Evolutionary conservation across 2,329 filamentous ascomycete genomes (phyloP).

Genomic region (Thielaviopsis populi): DNA sequence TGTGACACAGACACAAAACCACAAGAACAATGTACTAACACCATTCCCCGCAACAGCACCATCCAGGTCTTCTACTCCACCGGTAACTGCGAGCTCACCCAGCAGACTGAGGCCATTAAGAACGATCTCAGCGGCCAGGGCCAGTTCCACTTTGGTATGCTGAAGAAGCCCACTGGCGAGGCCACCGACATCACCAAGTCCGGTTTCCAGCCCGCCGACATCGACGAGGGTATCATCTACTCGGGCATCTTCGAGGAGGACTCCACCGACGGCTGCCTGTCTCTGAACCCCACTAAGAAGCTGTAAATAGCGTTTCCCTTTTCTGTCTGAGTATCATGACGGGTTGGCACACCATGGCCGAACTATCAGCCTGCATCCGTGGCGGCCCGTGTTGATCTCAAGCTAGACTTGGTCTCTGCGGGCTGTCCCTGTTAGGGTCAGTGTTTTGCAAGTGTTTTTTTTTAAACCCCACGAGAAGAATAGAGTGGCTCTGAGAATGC

Average conservation of each 20-base stretch:
- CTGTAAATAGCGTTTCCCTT: slow-evolving; percentile 6
- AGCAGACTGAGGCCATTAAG: slow-evolving; percentile 31
- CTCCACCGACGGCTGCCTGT: slow-evolving; percentile 28
- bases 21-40: neutral
- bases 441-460: neutral
- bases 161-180: slow-evolving; percentile 43
- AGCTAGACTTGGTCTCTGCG: neutral
- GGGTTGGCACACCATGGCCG: neutral
- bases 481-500: neutral
- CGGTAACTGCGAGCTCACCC: slow-evolving; percentile 30
- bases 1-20: too few relatives aligned
- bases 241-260: slow-evolving; percentile 40
- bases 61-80: slow-evolving; percentile 43
- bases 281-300: slow-evolving; percentile 20
- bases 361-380: neutral
- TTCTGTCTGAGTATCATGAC: neutral
- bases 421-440: neutral
- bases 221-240: slow-evolving; percentile 39
- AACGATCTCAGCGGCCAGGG: slow-evolving; percentile 26
- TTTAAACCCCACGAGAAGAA: neutral
- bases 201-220: slow-evolving; percentile 33
- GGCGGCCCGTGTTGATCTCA: neutral
- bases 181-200: slow-evolving; percentile 31
- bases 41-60: slow-evolving; percentile 27
- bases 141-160: slow-evolving; percentile 41